Conservation (phyloP, 2,329 filamentous ascomycete genomes). For the Graphiopsis chlorocephala region DNA sequence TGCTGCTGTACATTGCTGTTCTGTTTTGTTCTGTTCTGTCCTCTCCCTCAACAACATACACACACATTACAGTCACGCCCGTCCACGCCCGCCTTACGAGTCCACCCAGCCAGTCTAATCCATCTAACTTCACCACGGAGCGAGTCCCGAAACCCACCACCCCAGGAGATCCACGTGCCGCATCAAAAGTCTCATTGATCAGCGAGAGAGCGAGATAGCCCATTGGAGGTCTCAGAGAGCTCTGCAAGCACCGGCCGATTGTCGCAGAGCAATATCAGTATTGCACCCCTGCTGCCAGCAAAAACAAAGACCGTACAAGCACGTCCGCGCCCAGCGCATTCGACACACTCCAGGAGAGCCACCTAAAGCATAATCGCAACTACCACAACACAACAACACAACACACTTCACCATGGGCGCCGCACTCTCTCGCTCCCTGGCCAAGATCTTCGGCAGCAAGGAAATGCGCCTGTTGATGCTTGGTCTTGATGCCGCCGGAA, state of each 20-base stretch:
- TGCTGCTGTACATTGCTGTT: not conserved
- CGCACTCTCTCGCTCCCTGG: constrained; percentile 90
- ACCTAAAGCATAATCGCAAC: not conserved
- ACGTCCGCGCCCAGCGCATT: constrained; percentile 5
- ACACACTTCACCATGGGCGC: constrained; percentile 67
- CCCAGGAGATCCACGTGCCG: constrained; percentile 3
- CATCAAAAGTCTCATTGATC: constrained; percentile 5
- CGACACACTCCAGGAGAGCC: not conserved
- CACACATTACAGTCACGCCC: not conserved
- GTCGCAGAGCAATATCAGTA: not conserved
- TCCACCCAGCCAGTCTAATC: not conserved
- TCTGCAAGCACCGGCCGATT: not conserved
- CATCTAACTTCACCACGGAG: not conserved
- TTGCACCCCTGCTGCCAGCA: not conserved
- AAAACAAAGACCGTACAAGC: not conserved
- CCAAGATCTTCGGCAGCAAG: constrained; percentile 98
- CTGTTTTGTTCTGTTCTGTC: too few species aligned
- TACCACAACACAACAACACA: not conserved
- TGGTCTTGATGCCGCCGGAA: constrained; percentile 93
- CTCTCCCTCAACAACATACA: not conserved
- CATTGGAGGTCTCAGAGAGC: not conserved
- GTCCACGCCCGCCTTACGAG: constrained; percentile 1
- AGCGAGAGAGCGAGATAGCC: not conserved
- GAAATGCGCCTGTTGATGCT: constrained; percentile 99
- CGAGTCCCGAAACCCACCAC: constrained; percentile 5